Evolutionary conservation across 1,139 yeast species (phyloP), one percentile per base, ranked within the genome.

Genomic region (Blastobotrys aristatus): DNA sequence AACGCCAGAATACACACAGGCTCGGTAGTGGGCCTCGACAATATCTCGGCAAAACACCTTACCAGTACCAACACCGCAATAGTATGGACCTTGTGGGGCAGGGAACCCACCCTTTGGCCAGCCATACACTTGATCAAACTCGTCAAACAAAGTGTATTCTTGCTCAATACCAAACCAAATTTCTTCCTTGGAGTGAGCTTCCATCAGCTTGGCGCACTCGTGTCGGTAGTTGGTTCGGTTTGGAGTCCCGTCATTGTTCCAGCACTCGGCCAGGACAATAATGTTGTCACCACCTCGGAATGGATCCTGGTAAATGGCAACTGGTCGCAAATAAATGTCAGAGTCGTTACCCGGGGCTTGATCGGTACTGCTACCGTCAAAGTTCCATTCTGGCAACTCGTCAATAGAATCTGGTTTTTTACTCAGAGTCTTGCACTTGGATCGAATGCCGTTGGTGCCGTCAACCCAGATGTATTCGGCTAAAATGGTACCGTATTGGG

Each of bases 31-130:
- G 53, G 98, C 97, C 77, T 92, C 98, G 63, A 92, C 90, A 51
- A 92, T 89, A 68, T 92, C 98, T 76, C 98, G 84, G 65, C 97
- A 96, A 70, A 84, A 87, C 55, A 92, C 98, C 76, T 88, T 90
- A 66, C 97, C 97, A 64, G 97, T 81, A 75, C 98, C 98, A 58
- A 92, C 98, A 82, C 98, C 98, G 78, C 98, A 92, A 83, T 92
- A 92, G 84, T 90, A 92, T 54, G 98, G 98, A 60, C 98, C 98
- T 76, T 92, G 98, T 58, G 98, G 98, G 59, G 96, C 98, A 68
- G 98, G 98, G 92, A 80, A 92, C 54, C 98, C 98, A 63, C 97
- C 97, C 77, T 86, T 82, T 72, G 98, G 98, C 98, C 98, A 92
- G 60, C 96, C 97, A 72, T 89, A 92, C 53, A 86, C 92, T 63